phyloP scores from a whole-genome alignment of 345 rosid genomes.

The Eucalyptus cloeziana region DNA sequence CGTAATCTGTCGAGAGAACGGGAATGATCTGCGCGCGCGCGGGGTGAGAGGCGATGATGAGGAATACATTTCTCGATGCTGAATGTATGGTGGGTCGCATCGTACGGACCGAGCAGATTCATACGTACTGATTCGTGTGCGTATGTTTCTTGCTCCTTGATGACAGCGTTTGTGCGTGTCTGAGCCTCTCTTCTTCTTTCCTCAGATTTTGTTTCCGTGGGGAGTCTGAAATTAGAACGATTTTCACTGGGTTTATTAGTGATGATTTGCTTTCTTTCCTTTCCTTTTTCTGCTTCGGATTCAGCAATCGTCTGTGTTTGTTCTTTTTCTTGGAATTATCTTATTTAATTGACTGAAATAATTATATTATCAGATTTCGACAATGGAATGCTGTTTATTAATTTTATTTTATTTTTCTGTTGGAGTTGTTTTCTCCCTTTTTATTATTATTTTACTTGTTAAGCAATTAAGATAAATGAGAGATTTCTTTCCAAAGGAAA shows the following conservation, averaged over 20 bases:
- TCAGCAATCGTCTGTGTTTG: not conserved
- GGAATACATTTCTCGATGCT: conserved; percentile 25
- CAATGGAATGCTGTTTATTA: not conserved
- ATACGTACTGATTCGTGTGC: not conserved
- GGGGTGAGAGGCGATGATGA: conserved; percentile 16
- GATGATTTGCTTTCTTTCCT: not conserved
- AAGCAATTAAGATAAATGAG: not conserved
- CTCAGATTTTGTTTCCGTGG: not conserved
- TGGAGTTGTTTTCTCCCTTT: not conserved
- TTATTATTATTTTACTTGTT: no score
- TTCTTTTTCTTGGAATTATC: not conserved
- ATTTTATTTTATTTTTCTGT: not conserved
- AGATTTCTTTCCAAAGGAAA: not conserved
- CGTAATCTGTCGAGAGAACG: not conserved
- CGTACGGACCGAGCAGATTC: not conserved
- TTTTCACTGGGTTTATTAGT: not conserved
- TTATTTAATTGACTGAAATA: not conserved
- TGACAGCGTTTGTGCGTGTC: conserved; percentile 47
- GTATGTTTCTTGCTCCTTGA: not conserved
- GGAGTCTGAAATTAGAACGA: not conserved
- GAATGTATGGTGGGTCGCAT: not conserved
- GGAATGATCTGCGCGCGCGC: not conserved
- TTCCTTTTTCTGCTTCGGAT: not conserved
- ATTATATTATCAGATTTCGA: not conserved
- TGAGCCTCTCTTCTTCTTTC: conserved; percentile 11